Evolutionary conservation across 495 filamentous ascomycete species (phyloP).

Genomic region (Neurospora tetrasperma): DNA sequence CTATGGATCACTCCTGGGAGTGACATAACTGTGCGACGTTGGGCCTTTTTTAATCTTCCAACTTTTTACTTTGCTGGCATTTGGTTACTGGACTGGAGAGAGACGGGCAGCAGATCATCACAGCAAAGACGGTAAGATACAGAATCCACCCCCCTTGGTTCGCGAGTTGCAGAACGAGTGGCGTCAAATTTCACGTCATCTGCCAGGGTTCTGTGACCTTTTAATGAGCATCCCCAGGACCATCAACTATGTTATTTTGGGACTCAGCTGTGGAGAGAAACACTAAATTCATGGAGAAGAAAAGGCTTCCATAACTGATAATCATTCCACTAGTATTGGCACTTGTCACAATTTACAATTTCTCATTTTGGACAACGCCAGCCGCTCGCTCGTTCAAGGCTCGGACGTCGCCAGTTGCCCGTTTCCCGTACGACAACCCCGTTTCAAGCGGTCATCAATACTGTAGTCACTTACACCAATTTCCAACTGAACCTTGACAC

Average conservation of each 20-base stretch:
- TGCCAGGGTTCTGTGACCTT: neutral
- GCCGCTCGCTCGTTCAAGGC: neutral
- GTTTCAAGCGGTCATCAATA: neutral
- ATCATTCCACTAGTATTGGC: neutral
- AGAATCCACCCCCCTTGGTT: neutral
- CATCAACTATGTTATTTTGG: slow-evolving; percentile 1
- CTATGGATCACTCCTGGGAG: neutral
- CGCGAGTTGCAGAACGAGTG: neutral
- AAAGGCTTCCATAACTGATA: neutral
- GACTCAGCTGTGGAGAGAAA: neutral
- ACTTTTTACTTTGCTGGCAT: neutral
- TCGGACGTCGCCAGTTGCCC: neutral
- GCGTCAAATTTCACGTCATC: slow-evolving; percentile 6
- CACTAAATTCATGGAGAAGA: neutral
- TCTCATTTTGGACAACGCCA: neutral
- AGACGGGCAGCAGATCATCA: neutral
- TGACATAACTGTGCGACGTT: neutral
- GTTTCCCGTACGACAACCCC: neutral
- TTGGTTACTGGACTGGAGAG: neutral
- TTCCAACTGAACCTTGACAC: neutral
- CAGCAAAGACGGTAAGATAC: neutral
- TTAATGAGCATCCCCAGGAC: neutral
- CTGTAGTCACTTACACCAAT: neutral
- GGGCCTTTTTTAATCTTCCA: neutral
- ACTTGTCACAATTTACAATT: neutral